Evolutionary conservation across 2,329 filamentous ascomycete genomes (phyloP).

Genomic region (Arthrocladium fulminans): DNA sequence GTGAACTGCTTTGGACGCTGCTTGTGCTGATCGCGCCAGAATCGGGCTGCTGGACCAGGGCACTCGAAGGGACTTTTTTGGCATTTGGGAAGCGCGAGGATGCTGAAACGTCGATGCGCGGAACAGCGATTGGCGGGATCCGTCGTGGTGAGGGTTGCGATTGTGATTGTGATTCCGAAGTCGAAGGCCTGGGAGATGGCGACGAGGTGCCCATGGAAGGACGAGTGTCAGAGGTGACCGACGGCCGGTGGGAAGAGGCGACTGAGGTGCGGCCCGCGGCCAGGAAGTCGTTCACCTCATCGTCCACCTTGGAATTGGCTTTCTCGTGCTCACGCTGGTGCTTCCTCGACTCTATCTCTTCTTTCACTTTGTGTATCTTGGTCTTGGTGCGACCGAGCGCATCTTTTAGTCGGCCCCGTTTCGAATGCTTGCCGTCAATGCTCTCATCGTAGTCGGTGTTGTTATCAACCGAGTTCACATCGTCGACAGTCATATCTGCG

Average conservation of each 20-base stretch:
- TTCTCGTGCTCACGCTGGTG: conserved; percentile 9
- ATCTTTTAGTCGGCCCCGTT: conserved; percentile 19
- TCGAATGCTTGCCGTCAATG: conserved; percentile 11
- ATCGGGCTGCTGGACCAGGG: neutral
- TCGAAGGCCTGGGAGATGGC: conserved; percentile 17
- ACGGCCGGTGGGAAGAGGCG: conserved; percentile 14
- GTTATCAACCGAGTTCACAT: conserved; percentile 15
- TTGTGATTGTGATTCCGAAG: conserved; percentile 16
- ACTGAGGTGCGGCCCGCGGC: conserved; percentile 15
- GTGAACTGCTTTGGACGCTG: conserved; percentile 1
- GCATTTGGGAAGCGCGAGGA: conserved; percentile 29
- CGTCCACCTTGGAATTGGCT: conserved; percentile 10
- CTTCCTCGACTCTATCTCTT: conserved; percentile 5
- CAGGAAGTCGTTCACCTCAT: conserved; percentile 22
- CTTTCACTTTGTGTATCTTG: conserved; percentile 20
- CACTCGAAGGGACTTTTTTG: conserved; percentile 22
- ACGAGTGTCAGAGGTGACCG: conserved; percentile 4
- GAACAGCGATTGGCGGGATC: conserved; percentile 19
- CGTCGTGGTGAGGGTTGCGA: conserved; percentile 24
- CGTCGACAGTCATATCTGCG: conserved; percentile 10
- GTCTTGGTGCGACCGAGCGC: conserved; percentile 20
- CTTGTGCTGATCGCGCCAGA: neutral
- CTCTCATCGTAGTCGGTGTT: conserved; percentile 3
- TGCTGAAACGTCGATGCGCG: conserved; percentile 29
- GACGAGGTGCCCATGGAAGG: conserved; percentile 1